Percentiles rank a stretch among this genome's conserved stretches.
These are phyloP conservation scores for Gossypium lobatum DNA, from an alignment of 441 rosid species.

Conservation along the genomic window DNA sequence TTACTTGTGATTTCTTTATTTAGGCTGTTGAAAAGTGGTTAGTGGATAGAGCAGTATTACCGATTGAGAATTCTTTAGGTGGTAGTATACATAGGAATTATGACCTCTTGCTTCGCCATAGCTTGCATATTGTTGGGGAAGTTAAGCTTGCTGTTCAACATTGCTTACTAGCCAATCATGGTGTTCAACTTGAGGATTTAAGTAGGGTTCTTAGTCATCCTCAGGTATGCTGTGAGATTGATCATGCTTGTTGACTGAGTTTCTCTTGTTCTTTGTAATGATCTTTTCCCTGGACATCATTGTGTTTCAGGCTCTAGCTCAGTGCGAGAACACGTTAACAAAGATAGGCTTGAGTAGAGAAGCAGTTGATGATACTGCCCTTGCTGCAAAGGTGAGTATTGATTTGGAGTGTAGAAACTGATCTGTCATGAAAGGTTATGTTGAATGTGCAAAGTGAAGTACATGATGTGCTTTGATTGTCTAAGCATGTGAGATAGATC, in stretches of 20 bases:
- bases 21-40: conserved; percentile 89
- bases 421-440: neutral
- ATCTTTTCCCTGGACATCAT: neutral
- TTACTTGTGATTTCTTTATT: neutral
- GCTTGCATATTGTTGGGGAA: conserved; percentile 91
- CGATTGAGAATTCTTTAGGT: conserved; percentile 4
- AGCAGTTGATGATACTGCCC: conserved; percentile 94
- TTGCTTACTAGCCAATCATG: conserved; percentile 83
- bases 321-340: conserved; percentile 83
- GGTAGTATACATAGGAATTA: conserved; percentile 1
- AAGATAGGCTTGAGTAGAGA: conserved; percentile 70
- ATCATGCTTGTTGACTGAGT: neutral
- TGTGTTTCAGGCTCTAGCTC: conserved; percentile 79
- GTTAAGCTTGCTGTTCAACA: conserved; percentile 83
- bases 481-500: neutral
- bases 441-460: neutral
- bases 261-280: neutral
- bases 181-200: conserved; percentile 69
- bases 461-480: neutral
- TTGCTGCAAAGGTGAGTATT: conserved; percentile 80
- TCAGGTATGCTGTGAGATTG: conserved; percentile 42
- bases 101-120: conserved; percentile 85
- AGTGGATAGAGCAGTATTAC: conserved; percentile 40
- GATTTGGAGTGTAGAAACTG: neutral
- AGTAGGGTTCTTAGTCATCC: conserved; percentile 93